Percentiles rank a stretch among this genome's conserved stretches.
Evolutionary conservation across 352 stramenopile species (phyloP).

Genomic region (Thalassiosira hispida): DNA sequence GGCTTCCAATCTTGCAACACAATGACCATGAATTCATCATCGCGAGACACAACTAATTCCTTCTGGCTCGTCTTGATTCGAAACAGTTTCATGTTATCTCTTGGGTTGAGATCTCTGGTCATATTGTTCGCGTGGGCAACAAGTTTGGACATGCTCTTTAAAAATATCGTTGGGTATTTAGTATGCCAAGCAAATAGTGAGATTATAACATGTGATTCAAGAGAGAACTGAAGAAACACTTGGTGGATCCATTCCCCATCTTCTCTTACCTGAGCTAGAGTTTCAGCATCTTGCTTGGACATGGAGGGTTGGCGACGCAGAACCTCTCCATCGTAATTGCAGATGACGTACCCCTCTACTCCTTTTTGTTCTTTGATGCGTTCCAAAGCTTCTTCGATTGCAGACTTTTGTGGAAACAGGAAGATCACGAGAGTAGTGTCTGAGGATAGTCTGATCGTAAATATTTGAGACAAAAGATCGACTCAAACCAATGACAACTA

Average conservation of each 20-base stretch:
- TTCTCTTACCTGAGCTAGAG: constrained; percentile 84
- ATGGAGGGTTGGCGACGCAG: constrained; percentile 90
- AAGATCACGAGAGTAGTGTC: too few species aligned
- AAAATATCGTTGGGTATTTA: too few species aligned
- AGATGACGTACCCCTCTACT: constrained; percentile 95
- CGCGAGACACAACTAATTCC: constrained; percentile 92
- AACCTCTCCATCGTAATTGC: constrained; percentile 88
- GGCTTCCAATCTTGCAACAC: constrained; percentile 93
- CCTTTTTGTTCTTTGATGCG: constrained; percentile 94
- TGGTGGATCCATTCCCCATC: constrained; percentile 1
- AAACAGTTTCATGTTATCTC: constrained; percentile 94
- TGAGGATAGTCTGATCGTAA: too few species aligned
- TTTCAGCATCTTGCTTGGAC: constrained; percentile 90
- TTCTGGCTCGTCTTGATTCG: constrained; percentile 92
- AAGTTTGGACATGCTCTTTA: constrained; percentile 89
- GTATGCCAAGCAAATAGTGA: not conserved
- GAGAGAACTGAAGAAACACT: not conserved
- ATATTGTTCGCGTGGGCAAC: constrained; percentile 90
- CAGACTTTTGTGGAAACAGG: too few species aligned
- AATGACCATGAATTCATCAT: constrained; percentile 92
- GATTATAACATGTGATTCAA: not conserved
- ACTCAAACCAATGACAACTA: too few species aligned
- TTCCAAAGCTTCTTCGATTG: constrained; percentile 94
- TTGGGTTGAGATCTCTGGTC: constrained; percentile 93
- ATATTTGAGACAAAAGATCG: too few species aligned